These are phyloP conservation scores for Metschnikowia reukaufii DNA, from an alignment of 805 yeast species.

Conservation along the genomic window DNA sequence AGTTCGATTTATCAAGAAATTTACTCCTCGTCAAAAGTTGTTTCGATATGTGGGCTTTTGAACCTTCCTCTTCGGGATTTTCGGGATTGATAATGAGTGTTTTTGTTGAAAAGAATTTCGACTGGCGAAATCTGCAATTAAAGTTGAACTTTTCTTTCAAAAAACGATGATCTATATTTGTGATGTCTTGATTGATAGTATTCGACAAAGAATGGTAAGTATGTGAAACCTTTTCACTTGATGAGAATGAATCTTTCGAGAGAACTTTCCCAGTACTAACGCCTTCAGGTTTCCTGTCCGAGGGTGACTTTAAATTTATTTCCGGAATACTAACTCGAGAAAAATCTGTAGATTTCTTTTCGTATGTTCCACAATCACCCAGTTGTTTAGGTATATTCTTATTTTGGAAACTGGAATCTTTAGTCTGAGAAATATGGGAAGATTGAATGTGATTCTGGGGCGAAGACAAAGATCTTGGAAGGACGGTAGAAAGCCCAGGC, in stretches of 20 bases:
- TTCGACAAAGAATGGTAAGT: not conserved
- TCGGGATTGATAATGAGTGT: not conserved
- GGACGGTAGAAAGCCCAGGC: constrained; percentile 1
- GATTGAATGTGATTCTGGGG: not conserved
- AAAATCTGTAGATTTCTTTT: too few relatives aligned
- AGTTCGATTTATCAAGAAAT: constrained; percentile 10
- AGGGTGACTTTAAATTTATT: too few relatives aligned
- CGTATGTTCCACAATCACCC: too few relatives aligned
- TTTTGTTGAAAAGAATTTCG: constrained; percentile 6
- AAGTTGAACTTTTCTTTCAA: constrained; percentile 17
- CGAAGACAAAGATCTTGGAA: constrained; percentile 1
- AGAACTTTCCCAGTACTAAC: too few relatives aligned
- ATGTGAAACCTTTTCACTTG: not conserved
- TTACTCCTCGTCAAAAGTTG: constrained; percentile 3
- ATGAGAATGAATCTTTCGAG: too few relatives aligned
- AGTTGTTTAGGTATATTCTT: too few relatives aligned
- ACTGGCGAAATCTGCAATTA: constrained; percentile 14
- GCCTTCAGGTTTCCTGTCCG: too few relatives aligned
- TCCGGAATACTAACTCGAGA: too few relatives aligned
- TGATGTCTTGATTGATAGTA: not conserved
- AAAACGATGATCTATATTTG: constrained; percentile 14
- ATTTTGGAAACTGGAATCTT: too few relatives aligned
- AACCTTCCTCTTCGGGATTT: not conserved
- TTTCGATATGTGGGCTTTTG: not conserved
- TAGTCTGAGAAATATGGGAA: not conserved